Base-by-base conservation (phyloP, 805 yeast genomes). In the Yamadazyma scolyti region DNA sequence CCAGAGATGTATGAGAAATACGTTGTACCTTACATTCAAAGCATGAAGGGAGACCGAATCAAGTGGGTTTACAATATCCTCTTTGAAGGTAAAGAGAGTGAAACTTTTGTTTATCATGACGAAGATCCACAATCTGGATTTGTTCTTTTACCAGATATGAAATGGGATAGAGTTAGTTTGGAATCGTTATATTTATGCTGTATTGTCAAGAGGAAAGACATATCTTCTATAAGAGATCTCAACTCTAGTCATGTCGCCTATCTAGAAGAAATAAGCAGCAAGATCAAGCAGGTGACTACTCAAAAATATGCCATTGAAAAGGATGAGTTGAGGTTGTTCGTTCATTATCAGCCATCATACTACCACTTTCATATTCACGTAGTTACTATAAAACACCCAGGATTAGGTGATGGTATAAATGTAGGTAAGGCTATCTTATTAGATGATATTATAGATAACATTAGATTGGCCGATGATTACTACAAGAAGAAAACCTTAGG, bases 331-430 rank as follows among this genome's bases (percentile, higher is more conserved):
- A 72, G 95, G 36, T 52, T 88, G 1, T 93, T 84, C 50, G 71
- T 93, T 28, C 98, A 93, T 62, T 84, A 93, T 56, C 97, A 89
- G 44, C 98, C 98, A 0, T 83, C 96, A 0, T 93, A 90, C 55
- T 93, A 93, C 51, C 97, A 93, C 50, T 82, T 93, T 65, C 98
- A 93, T 52, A 72, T 93, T 11, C 98, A 93, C 54, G 80, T 86
- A 11, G 95, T 87, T 12, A 82, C 84, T 47, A 67, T 83, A 5
- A 67, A 58, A 12, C 84, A 84, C 44, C 76, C 75, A 2, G 85
- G 93, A 1, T 47, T 81, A 33, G 78, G 87, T 27, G 71, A 72
- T 42, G 77, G 94, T 27, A 71, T 84, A 47, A 57, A 75, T 5
- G 73, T 71, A 2, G 97, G 97, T 2, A 83, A 82, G 47, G 95